Evolutionary conservation across 768 basidiomycete species (phyloP), one percentile per base, ranked within the genome.

Genomic region (Xerocomus spinulosus): DNA sequence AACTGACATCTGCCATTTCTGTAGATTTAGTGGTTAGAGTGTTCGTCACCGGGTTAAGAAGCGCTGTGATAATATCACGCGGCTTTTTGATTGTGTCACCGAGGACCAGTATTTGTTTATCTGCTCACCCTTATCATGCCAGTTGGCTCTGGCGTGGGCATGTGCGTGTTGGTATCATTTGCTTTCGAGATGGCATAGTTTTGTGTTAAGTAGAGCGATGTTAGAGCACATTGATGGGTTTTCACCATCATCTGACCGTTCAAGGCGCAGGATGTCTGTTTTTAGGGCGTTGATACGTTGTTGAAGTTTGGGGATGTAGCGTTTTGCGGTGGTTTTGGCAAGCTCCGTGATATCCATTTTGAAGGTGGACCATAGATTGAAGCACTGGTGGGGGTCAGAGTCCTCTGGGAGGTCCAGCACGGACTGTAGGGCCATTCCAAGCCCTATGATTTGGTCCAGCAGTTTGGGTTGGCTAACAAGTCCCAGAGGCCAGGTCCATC

Each of bases 1-100:
- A 0, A 0, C 68, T 64, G 0, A 71, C 43, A 0, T 68, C 44
- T 0, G 68, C 64, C 71, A 73, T 73, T n/a, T 63, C 42, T 0
- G 48, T 8, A 0, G 68, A 64, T 0, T 45, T 10, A 0, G 8
- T 29, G 0, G 26, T 32, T 1, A 35, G 10, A 0, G 1, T n/a
- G 2, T 43, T 32, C 0, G 44, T n/a, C 0, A 2, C 9, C 0
- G 46, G 49, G 21, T 50, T 14, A 2, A 28, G 35, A 0, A 69
- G 53, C 0, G 52, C 35, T 1, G 35, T 26, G 3, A 69, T 64
- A 0, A 50, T 39, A 12, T 68, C 60, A 18, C 56, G n/a, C 0
- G 59, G 61, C 24, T 0, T 26, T 26, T 0, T 34, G 29, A 17
- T 48, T 56, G 15, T 58, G 51, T 0, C n/a, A 51, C 7, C 2